phyloP scores from a whole-genome alignment of 805 yeast species.

The Metschnikowia anglica region DNA sequence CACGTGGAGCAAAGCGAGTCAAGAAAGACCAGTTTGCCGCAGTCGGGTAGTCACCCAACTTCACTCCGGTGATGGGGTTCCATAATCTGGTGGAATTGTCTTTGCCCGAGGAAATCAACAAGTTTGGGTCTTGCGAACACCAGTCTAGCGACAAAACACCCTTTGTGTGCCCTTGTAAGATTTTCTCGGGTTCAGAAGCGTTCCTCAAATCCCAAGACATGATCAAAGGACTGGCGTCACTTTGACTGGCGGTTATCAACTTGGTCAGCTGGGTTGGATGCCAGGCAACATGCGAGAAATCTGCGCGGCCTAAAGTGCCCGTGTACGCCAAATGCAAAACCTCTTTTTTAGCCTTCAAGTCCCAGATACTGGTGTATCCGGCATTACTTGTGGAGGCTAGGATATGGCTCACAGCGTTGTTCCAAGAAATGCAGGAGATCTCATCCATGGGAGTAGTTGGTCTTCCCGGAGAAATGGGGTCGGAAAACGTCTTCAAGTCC shows the following conservation, averaged over 20 bases:
- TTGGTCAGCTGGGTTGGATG: constrained; percentile 88
- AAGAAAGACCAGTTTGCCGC: constrained; percentile 93
- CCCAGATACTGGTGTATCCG: constrained; percentile 93
- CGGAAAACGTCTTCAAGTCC: constrained; percentile 72
- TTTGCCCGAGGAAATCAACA: constrained; percentile 87
- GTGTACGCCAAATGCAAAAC: constrained; percentile 80
- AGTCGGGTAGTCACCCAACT: constrained; percentile 85
- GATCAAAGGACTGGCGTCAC: constrained; percentile 76
- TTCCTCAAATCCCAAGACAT: constrained; percentile 94
- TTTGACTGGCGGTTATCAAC: constrained; percentile 82
- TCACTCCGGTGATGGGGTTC: constrained; percentile 78
- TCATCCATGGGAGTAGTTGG: constrained; percentile 81
- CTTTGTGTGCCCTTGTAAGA: constrained; percentile 76
- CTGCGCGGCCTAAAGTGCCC: constrained; percentile 58
- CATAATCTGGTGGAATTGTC: constrained; percentile 86
- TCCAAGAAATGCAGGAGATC: constrained; percentile 84
- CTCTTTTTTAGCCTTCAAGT: constrained; percentile 80
- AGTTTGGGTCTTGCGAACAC: constrained; percentile 78
- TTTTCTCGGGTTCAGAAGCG: constrained; percentile 81
- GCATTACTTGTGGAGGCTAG: constrained; percentile 86
- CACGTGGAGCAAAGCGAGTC: constrained; percentile 79
- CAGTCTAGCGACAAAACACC: constrained; percentile 92
- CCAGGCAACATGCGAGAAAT: constrained; percentile 86
- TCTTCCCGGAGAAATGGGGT: constrained; percentile 67
- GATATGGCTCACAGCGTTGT: constrained; percentile 75